These are phyloP conservation scores for Mycena venus DNA, from an alignment of 768 basidiomycete species.

Conservation along the genomic window DNA sequence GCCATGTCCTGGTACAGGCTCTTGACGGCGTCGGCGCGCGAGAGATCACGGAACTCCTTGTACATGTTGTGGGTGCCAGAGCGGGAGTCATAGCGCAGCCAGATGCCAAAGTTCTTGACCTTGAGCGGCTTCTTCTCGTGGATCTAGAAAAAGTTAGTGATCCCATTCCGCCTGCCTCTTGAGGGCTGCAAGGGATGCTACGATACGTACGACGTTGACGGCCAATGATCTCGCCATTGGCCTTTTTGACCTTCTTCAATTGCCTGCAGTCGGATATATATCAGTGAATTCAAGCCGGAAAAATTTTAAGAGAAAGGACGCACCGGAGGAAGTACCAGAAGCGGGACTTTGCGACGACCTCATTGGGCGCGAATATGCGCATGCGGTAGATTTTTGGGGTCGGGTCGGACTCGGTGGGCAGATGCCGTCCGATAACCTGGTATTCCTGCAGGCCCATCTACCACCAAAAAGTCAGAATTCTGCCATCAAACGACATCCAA, in stretches of 20 bases:
- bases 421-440: constrained; percentile 97
- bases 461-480: constrained; percentile 13
- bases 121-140: constrained; percentile 97
- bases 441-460: constrained; percentile 90
- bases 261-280: constrained; percentile 70
- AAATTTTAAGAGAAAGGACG: constrained; percentile 42
- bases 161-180: constrained; percentile 90
- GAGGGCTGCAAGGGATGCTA: constrained; percentile 84
- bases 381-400: constrained; percentile 99
- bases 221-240: constrained; percentile 98
- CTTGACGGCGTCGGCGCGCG: constrained; percentile 95
- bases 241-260: constrained; percentile 99
- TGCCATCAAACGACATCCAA: constrained; percentile 18
- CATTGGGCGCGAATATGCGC: constrained; percentile 99
- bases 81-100: constrained; percentile 99
- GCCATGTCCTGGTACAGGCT: constrained; percentile 99
- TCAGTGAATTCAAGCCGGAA: too few relatives aligned
- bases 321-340: constrained; percentile 99
- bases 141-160: constrained; percentile 74
- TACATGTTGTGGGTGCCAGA: constrained; percentile 99
- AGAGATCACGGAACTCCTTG: constrained; percentile 98
- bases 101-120: constrained; percentile 99
- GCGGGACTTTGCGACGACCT: constrained; percentile 98
- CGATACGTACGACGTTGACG: constrained; percentile 94
- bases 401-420: constrained; percentile 93